These are phyloP conservation scores for Didymella glomerata DNA, from an alignment of 2,329 filamentous ascomycete genomes.

Conservation along the genomic window DNA sequence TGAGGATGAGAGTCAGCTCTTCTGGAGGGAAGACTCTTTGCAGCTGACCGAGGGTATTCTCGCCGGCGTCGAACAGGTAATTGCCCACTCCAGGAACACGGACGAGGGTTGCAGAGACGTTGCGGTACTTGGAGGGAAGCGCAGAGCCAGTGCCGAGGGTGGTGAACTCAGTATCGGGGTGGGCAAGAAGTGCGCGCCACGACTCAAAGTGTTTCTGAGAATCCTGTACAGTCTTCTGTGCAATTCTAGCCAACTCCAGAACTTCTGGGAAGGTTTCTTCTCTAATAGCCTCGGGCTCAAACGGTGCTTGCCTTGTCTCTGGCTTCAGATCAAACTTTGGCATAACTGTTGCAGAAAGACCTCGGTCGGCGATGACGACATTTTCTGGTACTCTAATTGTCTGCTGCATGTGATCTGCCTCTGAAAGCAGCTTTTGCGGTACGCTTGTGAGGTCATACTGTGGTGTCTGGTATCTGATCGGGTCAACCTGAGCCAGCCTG, in stretches of 20 bases:
- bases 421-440: slow-evolving; percentile 33
- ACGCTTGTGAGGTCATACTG: slow-evolving; percentile 66
- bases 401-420: slow-evolving; percentile 35
- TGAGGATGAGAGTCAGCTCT: slow-evolving; percentile 74
- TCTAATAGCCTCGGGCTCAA: slow-evolving; percentile 59
- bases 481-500: slow-evolving; percentile 76
- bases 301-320: slow-evolving; percentile 39
- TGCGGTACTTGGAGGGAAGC: slow-evolving; percentile 89
- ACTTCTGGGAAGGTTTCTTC: slow-evolving; percentile 58
- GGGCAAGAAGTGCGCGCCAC: slow-evolving; percentile 73
- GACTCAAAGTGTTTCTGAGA: slow-evolving; percentile 58
- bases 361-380: slow-evolving; percentile 50
- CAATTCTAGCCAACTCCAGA: slow-evolving; percentile 61
- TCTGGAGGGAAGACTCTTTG: slow-evolving; percentile 73
- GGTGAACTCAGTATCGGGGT: slow-evolving; percentile 80
- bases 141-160: slow-evolving; percentile 92
- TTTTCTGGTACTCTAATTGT: slow-evolving; percentile 27
- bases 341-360: slow-evolving; percentile 56
- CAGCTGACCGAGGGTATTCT: slow-evolving; percentile 90
- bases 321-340: slow-evolving; percentile 54
- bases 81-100: slow-evolving; percentile 85
- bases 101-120: slow-evolving; percentile 88
- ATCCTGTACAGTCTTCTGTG: slow-evolving; percentile 47
- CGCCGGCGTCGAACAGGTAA: slow-evolving; percentile 90
- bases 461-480: slow-evolving; percentile 75